These are phyloP conservation scores for Achaetomium macrosporum DNA, from an alignment of 2,329 filamentous ascomycete species.

Conservation along the genomic window DNA sequence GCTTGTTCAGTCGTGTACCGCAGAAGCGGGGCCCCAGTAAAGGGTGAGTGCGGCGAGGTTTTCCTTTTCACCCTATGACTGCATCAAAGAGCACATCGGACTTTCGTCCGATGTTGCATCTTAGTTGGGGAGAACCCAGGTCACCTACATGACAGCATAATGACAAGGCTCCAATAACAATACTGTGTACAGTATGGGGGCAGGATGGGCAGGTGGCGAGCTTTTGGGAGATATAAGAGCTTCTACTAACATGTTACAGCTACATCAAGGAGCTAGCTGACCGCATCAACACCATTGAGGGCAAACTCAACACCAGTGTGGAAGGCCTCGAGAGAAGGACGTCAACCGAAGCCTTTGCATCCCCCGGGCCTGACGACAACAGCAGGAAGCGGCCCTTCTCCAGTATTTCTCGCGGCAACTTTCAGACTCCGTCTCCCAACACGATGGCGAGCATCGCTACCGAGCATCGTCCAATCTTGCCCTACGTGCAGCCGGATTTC, in stretches of 20 bases:
- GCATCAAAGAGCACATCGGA: too few species aligned
- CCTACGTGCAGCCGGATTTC: constrained; percentile 32
- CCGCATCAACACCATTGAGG: constrained; percentile 74
- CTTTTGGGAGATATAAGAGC: too few species aligned
- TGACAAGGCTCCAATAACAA: too few species aligned
- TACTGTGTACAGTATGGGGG: too few species aligned
- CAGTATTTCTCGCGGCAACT: constrained; percentile 40
- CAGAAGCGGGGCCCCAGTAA: constrained; percentile 88
- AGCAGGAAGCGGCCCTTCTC: constrained; percentile 45
- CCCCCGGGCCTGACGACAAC: constrained; percentile 39
- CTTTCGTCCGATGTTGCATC: too few species aligned
- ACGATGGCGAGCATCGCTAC: constrained; percentile 42
- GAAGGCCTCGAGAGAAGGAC: constrained; percentile 37
- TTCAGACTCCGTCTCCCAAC: constrained; percentile 35
- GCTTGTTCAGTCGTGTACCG: constrained; percentile 79
- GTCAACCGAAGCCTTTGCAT: constrained; percentile 47
- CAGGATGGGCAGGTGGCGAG: too few species aligned
- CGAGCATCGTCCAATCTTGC: constrained; percentile 41
- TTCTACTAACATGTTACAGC: constrained; percentile 34
- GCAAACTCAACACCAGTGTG: constrained; percentile 55
- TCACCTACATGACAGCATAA: too few species aligned
- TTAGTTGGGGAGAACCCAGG: too few species aligned
- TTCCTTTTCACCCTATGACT: not conserved
- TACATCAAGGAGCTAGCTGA: constrained; percentile 92
- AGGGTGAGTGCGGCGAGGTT: constrained; percentile 50